Percentiles rank a stretch among this genome's conserved stretches.
These are phyloP conservation scores for Amaranthus hypochondriacus DNA, from an alignment of 148 eudicot genomes.

Conservation along the genomic window DNA sequence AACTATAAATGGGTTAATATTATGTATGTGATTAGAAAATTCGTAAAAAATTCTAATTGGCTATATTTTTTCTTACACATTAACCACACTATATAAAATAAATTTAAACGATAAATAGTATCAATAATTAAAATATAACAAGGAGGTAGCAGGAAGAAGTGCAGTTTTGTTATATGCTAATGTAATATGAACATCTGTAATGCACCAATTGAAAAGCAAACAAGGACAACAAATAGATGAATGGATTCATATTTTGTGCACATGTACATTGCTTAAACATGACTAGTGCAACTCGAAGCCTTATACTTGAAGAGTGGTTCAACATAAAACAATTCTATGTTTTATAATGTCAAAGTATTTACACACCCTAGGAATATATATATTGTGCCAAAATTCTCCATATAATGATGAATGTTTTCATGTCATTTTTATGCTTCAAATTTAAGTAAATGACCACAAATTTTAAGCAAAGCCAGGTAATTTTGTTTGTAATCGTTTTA, in stretches of 20 bases:
- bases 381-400: slow-evolving; percentile 2
- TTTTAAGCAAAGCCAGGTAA: slow-evolving; percentile 17
- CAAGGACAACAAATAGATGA: neutral
- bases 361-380: neutral
- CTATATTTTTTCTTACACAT: too few relatives aligned
- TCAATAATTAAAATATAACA: too few relatives aligned
- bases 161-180: neutral
- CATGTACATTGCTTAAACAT: slow-evolving; percentile 22
- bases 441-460: slow-evolving; percentile 23
- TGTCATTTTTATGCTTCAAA: slow-evolving; percentile 19
- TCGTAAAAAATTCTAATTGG: too few relatives aligned
- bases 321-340: neutral
- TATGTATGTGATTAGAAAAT: too few relatives aligned
- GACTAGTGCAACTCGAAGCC: slow-evolving; percentile 11
- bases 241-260: neutral
- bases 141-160: neutral
- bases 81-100: too few relatives aligned
- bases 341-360: neutral
- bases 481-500: slow-evolving; percentile 3
- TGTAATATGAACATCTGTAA: neutral
- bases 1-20: too few relatives aligned
- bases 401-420: slow-evolving; percentile 31
- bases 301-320: slow-evolving; percentile 23
- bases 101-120: too few relatives aligned
- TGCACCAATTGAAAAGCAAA: neutral